A percentile compares a stretch with the other conserved stretches of the same genome.
Evolutionary conservation across 2,329 filamentous ascomycete genomes (phyloP).

Genomic region (Aspergillus calidoustus): DNA sequence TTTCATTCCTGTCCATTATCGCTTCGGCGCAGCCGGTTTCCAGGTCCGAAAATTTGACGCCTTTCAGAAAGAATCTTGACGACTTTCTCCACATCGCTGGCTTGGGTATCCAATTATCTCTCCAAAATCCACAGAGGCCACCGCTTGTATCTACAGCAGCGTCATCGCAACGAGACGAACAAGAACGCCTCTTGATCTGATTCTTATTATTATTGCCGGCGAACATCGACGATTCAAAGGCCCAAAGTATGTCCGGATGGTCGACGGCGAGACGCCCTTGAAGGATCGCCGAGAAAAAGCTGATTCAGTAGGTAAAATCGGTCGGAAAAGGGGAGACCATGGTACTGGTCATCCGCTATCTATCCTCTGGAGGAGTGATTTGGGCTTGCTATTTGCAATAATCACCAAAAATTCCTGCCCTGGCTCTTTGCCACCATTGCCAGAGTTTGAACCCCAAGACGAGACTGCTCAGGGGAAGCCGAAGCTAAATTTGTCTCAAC

Average conservation of each 20-base stretch:
- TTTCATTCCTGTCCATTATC: neutral
- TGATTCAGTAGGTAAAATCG: neutral
- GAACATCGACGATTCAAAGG: neutral
- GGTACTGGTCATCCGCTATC: neutral
- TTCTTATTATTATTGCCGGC: neutral
- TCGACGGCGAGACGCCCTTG: neutral
- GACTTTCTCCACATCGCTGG: neutral
- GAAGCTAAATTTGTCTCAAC: constrained; percentile 13
- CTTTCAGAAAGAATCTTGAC: neutral
- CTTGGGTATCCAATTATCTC: neutral
- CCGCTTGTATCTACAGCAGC: neutral
- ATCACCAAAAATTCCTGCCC: constrained; percentile 9
- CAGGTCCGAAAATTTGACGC: constrained; percentile 2
- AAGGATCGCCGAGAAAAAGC: constrained; percentile 4
- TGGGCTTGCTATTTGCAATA: neutral
- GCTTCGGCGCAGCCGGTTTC: neutral
- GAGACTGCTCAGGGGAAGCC: neutral
- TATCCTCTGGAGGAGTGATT: neutral
- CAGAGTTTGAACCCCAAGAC: neutral
- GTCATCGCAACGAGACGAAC: neutral
- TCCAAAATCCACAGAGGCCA: neutral
- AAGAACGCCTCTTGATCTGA: neutral
- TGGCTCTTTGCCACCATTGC: constrained; percentile 3
- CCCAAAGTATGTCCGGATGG: neutral
- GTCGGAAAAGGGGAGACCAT: neutral